A percentile compares a stretch with the other conserved stretches of the same genome.
Conservation (phyloP, 257 asterid genomes). For the Salvia rosmarinus region DNA sequence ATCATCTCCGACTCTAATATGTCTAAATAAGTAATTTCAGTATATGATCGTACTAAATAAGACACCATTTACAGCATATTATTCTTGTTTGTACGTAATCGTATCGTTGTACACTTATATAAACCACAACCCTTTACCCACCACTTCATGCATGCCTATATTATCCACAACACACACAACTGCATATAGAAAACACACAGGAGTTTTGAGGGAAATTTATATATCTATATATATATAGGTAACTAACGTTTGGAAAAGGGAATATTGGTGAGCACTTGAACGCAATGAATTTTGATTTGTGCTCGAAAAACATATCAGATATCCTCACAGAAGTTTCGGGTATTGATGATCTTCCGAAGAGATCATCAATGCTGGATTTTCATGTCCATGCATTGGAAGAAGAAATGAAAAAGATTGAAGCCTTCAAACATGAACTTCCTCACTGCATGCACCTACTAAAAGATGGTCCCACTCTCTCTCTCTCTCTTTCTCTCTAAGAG, state of each 20-base stretch:
- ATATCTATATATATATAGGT: too few species aligned
- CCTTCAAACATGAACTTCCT: slow-evolving; percentile 49
- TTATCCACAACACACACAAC: slow-evolving; percentile 22
- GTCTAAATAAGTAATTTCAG: neutral
- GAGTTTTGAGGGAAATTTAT: neutral
- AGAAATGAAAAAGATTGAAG: slow-evolving; percentile 46
- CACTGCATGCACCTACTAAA: slow-evolving; percentile 43
- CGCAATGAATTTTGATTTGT: slow-evolving; percentile 43
- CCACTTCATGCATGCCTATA: slow-evolving; percentile 35
- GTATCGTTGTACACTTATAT: slow-evolving; percentile 32
- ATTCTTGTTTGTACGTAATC: slow-evolving; percentile 1
- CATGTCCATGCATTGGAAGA: slow-evolving; percentile 39
- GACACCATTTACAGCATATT: neutral
- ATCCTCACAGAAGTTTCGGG: slow-evolving; percentile 37
- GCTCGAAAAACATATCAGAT: slow-evolving; percentile 43
- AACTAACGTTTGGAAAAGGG: neutral
- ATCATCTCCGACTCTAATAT: neutral
- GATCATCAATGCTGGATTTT: slow-evolving; percentile 30
- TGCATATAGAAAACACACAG: neutral
- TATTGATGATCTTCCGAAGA: slow-evolving; percentile 31
- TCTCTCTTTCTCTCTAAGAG: too few species aligned
- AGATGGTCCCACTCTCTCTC: slow-evolving; percentile 35
- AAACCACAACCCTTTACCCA: slow-evolving; percentile 29
- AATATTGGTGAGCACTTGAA: slow-evolving; percentile 40
- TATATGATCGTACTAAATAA: neutral